Base-by-base conservation (phyloP, 768 basidiomycete species). In the Pleurotus tuoliensis region DNA sequence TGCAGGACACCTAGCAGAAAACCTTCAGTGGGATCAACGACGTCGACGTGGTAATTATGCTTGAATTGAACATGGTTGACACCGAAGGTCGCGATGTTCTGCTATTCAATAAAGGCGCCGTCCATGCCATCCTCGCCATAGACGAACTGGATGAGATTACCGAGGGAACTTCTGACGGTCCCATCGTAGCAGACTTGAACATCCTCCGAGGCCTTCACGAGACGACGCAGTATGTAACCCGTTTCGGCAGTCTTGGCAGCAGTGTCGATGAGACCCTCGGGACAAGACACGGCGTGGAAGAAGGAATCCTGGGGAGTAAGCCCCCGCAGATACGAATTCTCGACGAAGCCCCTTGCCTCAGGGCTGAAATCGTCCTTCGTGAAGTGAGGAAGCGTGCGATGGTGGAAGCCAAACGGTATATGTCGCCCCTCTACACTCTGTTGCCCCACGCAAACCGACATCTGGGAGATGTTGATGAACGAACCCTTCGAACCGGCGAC, bases 261-360 rank as follows among this genome's bases (percentile, higher is more conserved):
- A 4, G 97, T 98, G 80, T 99, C 97, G 65, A 98, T 98, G 52
- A 99, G 74, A 79, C 97, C 97, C 73, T 98, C 97, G 63, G 97
- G 92, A 72, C 97, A 96, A 64, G 96, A 95, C 96, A 98, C 98
- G 56, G 97, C 97, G 71, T 99, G 97, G 86, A 99, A 98, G 82
- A 98, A 98, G 20, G 20, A 79, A 68, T 98, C 97, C 62, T 98
- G 94, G 0, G 97, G 96, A 2, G 95, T 98, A 58, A 99, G 70
- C 22, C 97, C 95, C 56, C 95, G 89, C 30, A 98, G 79, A 65
- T 98, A 98, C 18, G 96, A 98, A 69, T 99, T 99, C 72, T 98
- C 97, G 59, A 99, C 97, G 69, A 98, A 99, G 15, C 97, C 97
- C 55, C 96, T 88, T 4, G 97, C 90, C 66, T 98, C 96, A 2